phyloP scores from a whole-genome alignment of 768 basidiomycete species.

The Boletellus emodensis region DNA sequence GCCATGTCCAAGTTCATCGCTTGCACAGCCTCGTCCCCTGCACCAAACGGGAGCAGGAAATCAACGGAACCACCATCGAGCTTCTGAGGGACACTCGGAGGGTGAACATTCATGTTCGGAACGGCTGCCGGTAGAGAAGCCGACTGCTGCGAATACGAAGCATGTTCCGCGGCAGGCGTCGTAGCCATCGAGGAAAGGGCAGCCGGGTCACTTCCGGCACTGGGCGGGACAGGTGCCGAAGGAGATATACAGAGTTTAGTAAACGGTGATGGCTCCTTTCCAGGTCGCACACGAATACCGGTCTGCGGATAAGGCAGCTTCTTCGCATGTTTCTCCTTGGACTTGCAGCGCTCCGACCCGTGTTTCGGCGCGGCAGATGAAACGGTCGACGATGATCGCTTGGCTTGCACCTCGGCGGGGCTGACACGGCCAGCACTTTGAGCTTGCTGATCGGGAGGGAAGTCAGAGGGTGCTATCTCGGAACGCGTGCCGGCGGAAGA shows the following conservation, averaged over 20 bases:
- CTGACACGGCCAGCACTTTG: not conserved
- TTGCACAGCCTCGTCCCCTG: conserved; percentile 15
- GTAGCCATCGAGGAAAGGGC: conserved; percentile 8
- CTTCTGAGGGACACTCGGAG: conserved; percentile 12
- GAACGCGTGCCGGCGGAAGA: conserved; percentile 1
- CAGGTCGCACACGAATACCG: conserved; percentile 45
- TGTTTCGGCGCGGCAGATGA: conserved; percentile 5
- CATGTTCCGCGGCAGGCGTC: conserved; percentile 11
- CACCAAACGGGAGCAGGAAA: conserved; percentile 21
- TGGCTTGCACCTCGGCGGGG: conserved; percentile 14
- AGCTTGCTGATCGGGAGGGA: not conserved
- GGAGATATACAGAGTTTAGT: conserved; percentile 7
- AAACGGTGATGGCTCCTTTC: conserved; percentile 30
- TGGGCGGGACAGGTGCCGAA: conserved; percentile 9
- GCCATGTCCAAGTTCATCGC: conserved; percentile 13
- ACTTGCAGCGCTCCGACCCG: conserved; percentile 21
- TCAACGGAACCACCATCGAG: conserved; percentile 16
- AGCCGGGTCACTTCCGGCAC: conserved; percentile 9
- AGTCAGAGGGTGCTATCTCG: not conserved
- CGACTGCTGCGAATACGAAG: conserved; percentile 12
- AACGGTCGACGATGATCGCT: conserved; percentile 4
- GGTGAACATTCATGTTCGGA: conserved; percentile 1
- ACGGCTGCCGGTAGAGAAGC: conserved; percentile 9
- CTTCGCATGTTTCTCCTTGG: conserved; percentile 42
- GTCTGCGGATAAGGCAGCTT: conserved; percentile 40